These are phyloP conservation scores for Talaromyces nanjingensis DNA, from an alignment of 495 filamentous ascomycete genomes.

Conservation along the genomic window DNA sequence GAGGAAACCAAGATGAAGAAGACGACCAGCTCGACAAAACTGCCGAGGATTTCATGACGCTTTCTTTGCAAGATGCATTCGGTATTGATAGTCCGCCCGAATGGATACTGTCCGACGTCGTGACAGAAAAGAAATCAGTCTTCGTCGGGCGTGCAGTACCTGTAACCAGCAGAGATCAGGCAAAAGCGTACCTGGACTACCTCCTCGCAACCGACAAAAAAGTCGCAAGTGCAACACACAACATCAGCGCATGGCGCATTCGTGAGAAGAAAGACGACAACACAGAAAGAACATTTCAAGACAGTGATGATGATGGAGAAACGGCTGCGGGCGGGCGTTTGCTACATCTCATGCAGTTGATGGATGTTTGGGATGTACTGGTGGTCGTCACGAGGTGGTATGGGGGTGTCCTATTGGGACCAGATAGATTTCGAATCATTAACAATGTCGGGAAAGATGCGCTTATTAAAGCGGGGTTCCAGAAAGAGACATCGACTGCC, in stretches of 20 bases:
- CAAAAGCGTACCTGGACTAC: conserved; percentile 59
- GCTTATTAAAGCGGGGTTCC: conserved; percentile 70
- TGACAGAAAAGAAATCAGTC: conserved; percentile 78
- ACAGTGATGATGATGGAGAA: conserved; percentile 95
- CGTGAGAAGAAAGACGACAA: conserved; percentile 25
- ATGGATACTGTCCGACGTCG: conserved; percentile 65
- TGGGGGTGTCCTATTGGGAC: conserved; percentile 80
- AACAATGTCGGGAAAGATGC: conserved; percentile 80
- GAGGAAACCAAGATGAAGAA: conserved; percentile 8
- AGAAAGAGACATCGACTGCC: conserved; percentile 31
- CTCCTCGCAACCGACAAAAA: conserved; percentile 74
- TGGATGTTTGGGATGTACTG: conserved; percentile 87
- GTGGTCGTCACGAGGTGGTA: conserved; percentile 97
- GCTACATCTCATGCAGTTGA: conserved; percentile 84
- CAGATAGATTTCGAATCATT: conserved; percentile 83
- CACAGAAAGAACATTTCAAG: conserved; percentile 59
- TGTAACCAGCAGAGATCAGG: conserved; percentile 62
- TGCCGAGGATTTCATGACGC: conserved; percentile 16
- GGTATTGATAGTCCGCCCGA: conserved; percentile 39
- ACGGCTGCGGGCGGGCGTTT: conserved; percentile 84
- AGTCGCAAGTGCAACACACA: conserved; percentile 80
- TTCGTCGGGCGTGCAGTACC: conserved; percentile 71
- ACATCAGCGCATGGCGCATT: conserved; percentile 70
- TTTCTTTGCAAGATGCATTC: conserved; percentile 28
- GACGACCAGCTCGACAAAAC: conserved; percentile 10